phyloP scores from a whole-genome alignment of 306 rosid species.

The Cicer bijugum region DNA sequence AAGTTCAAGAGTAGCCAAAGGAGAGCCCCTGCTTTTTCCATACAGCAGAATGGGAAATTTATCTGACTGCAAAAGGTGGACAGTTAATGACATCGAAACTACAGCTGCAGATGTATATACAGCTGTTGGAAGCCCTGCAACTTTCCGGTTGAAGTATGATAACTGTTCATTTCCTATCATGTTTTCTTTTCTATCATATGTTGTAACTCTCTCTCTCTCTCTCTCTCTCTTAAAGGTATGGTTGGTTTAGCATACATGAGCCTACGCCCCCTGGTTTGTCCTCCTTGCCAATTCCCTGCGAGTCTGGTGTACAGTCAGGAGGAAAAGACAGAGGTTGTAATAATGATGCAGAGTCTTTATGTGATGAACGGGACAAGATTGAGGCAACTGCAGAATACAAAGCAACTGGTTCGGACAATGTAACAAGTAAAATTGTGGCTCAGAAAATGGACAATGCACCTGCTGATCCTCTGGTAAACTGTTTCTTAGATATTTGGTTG shows the following conservation, averaged over 20 bases:
- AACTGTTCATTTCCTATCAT: conserved; percentile 32
- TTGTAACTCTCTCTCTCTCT: conserved; percentile 42
- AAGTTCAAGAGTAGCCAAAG: conserved; percentile 60
- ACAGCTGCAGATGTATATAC: conserved; percentile 68
- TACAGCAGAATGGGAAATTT: conserved; percentile 48
- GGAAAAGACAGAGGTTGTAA: conserved; percentile 40
- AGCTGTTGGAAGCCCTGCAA: conserved; percentile 73
- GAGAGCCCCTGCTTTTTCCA: conserved; percentile 71
- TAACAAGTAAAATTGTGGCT: conserved; percentile 43
- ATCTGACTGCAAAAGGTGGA: conserved; percentile 67
- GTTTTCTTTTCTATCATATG: conserved; percentile 13
- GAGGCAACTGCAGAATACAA: conserved; percentile 45
- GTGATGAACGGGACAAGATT: conserved; percentile 44
- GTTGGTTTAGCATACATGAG: conserved; percentile 65
- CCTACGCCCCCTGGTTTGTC: conserved; percentile 41
- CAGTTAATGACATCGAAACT: conserved; percentile 56
- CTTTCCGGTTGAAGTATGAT: conserved; percentile 79
- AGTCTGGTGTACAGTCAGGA: conserved; percentile 43
- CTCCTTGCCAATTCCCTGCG: conserved; percentile 43
- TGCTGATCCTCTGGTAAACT: conserved; percentile 49
- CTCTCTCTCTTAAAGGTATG: conserved; percentile 66
- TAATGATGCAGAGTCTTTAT: conserved; percentile 35
- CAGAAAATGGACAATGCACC: conserved; percentile 48
- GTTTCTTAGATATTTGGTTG: conserved; percentile 25
- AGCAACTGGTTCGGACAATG: conserved; percentile 47